Evolutionary conservation across 1,284 basidiomycete species (phyloP), one percentile per base, ranked within the genome.

Genomic region (Ganoderma sp.): DNA sequence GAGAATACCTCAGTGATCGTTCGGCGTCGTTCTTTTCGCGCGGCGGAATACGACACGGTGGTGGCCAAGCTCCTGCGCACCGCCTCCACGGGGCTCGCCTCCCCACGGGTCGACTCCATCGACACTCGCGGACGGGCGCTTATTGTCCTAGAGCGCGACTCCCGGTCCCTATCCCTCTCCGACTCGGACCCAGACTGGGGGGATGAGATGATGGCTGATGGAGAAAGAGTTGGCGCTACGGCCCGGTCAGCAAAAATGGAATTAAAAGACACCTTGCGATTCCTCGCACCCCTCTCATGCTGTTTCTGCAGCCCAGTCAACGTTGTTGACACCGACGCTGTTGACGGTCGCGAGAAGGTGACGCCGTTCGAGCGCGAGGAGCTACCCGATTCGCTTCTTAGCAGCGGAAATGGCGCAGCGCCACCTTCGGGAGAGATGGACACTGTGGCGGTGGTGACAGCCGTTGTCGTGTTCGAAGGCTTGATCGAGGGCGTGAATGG

Each of bases 361-460:
- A 87, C 85, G 69, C 78, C 75, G 73, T 82, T 80, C 65, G 83
- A 63, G 48, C 71, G 68, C 5, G 77, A 67, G 0, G 84, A 84
- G 52, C 82, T 80, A 32, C 78, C 79, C 0, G 87, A 88, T 34
- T 83, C 81, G 9, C 80, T 82, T 10, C 86, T 81, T 22, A 79
- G 75, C 34, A 87, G 71, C 6, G 83, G 81, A 66, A 84, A 83
- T 0, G 81, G 69, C 42, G 80, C 75, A 3, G 73, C 73, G n/a
- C 81, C 79, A 0, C 81, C 79, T 7, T 76, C 73, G 12, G 73
- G 72, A 8, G 83, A 81, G 54, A 82, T 84, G 0, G 86, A 86
- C 2, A 87, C 88, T 0, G 88, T 91, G 68, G 88, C 86, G 0
- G 86, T 77, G 0, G 90, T 90, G n/a, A 92, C 68, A 4, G 90